Evolutionary conservation across 139 green algal species (phyloP), one percentile per base, ranked within the genome.

Genomic region (Dunaliella primolecta): DNA sequence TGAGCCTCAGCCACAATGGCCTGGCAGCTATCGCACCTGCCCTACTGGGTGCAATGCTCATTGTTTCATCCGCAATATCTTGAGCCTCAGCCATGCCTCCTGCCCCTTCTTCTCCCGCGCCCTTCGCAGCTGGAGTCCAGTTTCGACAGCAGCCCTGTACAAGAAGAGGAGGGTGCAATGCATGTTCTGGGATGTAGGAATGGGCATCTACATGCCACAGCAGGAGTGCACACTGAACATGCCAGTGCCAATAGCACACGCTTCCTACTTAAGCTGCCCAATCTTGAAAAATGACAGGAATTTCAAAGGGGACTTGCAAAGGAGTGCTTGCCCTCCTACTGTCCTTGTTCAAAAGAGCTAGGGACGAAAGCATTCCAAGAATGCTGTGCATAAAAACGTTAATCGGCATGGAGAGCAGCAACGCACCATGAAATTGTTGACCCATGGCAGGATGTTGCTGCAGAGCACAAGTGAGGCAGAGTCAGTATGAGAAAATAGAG

Each of bases 371-470:
- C 20, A 23, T 72, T 20, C 20, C 20, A n/a, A 23, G 20, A 23
- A 72, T 23, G 56, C 20, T 20, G 56, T 72, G 56, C 23, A 23
- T 29, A n/a, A 23, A n/a, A 23, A n/a, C 20, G 56, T 72, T 23
- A n/a, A 23, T 72, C 23, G 56, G n/a, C n/a, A n/a, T n/a, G n/a
- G n/a, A n/a, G n/a, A n/a, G n/a, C n/a, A n/a, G n/a, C n/a, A n/a
- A 32, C 77, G 2, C 34, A 81, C 77, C 77, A 81, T 81, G 77
- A 70, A 64, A 2, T 64, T 2, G 20, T 81, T n/a, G 34, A 81
- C 34, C 77, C 77, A 81, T 7, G 77, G 77, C 77, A 81, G 32
- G 20, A 81, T 64, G 34, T 70, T 64, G 77, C 77, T 77, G 71
- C 71, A 77, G 11, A 21, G 27, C 20, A 32, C 2, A 31, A 77